phyloP scores from a whole-genome alignment of 2,329 filamentous ascomycete genomes.

The Drechslera avenae region DNA sequence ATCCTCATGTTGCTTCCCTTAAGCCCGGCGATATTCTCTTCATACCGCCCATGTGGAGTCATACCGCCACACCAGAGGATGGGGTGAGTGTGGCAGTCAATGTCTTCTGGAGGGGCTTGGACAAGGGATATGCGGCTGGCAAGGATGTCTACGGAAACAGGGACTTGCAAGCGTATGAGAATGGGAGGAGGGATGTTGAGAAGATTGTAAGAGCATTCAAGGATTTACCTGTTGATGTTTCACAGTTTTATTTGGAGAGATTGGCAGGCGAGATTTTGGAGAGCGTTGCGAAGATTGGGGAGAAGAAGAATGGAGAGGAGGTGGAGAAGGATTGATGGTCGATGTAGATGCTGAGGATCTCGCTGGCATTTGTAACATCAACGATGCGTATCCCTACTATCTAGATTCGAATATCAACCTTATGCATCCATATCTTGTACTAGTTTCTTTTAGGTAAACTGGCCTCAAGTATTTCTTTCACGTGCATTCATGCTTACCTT shows the following conservation, averaged over 20 bases:
- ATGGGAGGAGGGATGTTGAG: slow-evolving; percentile 72
- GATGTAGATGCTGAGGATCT: too few species aligned
- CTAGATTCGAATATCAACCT: background rate
- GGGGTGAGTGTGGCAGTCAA: slow-evolving; percentile 79
- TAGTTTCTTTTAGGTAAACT: too few species aligned
- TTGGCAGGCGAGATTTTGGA: slow-evolving; percentile 70
- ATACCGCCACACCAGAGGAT: slow-evolving; percentile 65
- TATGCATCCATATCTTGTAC: background rate
- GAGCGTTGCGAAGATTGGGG: slow-evolving; percentile 32
- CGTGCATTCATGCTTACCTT: too few species aligned
- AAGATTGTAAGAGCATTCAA: slow-evolving; percentile 69
- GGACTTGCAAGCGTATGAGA: slow-evolving; percentile 83
- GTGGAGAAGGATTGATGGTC: background rate
- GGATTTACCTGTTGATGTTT: slow-evolving; percentile 67
- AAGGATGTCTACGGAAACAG: slow-evolving; percentile 88
- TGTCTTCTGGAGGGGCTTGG: slow-evolving; percentile 79
- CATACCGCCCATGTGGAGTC: slow-evolving; percentile 82
- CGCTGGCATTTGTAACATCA: too few species aligned
- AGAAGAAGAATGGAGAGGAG: background rate
- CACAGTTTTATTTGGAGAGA: slow-evolving; percentile 75
- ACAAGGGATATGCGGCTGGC: slow-evolving; percentile 70
- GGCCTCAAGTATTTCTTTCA: too few species aligned
- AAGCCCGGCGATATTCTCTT: slow-evolving; percentile 77
- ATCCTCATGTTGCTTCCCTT: slow-evolving; percentile 70
- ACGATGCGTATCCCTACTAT: too few species aligned